Base-by-base conservation (phyloP, 148 eudicot genomes). In the Rhododendron mucronatum region DNA sequence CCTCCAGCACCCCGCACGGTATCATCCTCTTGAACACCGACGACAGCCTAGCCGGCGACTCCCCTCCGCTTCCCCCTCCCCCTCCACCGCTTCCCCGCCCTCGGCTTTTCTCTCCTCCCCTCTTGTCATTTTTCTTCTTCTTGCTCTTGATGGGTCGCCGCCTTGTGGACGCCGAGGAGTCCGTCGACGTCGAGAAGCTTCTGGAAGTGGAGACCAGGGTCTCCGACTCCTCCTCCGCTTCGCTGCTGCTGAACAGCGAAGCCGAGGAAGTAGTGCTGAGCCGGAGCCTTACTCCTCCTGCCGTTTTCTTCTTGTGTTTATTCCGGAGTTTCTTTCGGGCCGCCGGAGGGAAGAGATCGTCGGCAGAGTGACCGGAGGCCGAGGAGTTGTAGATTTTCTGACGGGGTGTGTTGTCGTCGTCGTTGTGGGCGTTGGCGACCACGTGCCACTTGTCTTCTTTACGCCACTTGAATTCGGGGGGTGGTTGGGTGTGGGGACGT, bases 21-120 rank as follows among this genome's bases (percentile, higher is more conserved):
- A 92, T 89, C 88, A 93, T 88, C 88, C 89, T 92, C 97, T 90
- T 89, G 67, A 96, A 93, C 92, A 96, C 93, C 93, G 89, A 89
- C 88, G 99, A 96, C 53, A 96, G 77, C 89, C 98, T 92, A 86
- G 98, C 97, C 87, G 99, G 93, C 18, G 85, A 61, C 83, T 71
- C 41, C 53, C 83, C 81, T 37, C 81, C 82, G 44, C 41, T 28
- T 82, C 79, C 28, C 80, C 28, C 35, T 41, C 44, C 5, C 28
- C 14, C 28, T 23, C 33, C 14, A 5, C 12, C 83, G 78, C 85
- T 55, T 41, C 45, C 45, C 45, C 45, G 8, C 45, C 45, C 45
- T 6, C 45, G 45, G 23, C 81, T 86, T 80, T 82, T 88, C 44
- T 75, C 37, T 13, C n/a, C 69, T 63, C 8, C 69, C 61, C 15